These are phyloP conservation scores for Penicillium lividum DNA, from an alignment of 495 filamentous ascomycete genomes.

Conservation along the genomic window DNA sequence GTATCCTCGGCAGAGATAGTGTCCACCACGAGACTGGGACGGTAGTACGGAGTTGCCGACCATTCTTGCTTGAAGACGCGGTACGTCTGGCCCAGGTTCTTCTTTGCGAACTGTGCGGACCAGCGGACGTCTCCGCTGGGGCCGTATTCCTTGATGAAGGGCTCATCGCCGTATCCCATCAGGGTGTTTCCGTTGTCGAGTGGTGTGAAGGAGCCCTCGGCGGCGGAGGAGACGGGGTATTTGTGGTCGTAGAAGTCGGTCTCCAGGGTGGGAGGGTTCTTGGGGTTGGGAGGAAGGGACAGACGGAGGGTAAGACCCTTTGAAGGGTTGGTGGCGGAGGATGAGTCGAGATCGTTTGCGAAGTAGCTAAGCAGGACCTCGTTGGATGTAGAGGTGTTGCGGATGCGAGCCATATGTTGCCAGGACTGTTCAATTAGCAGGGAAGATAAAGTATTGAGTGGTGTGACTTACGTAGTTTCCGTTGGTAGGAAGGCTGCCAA, in stretches of 20 bases:
- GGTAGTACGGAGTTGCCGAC: conserved; percentile 17
- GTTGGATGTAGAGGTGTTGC: conserved; percentile 9
- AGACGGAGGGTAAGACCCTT: conserved; percentile 21
- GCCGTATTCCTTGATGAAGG: conserved; percentile 47
- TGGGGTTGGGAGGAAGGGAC: conserved; percentile 18
- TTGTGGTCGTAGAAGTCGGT: conserved; percentile 21
- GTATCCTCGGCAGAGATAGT: conserved; percentile 4
- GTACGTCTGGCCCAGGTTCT: conserved; percentile 15
- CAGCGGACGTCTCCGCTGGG: conserved; percentile 13
- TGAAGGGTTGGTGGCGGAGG: conserved; percentile 1
- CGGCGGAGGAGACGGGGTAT: conserved; percentile 29
- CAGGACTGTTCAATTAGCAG: conserved; percentile 9
- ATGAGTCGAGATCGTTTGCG: conserved; percentile 18
- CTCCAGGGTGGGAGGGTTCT: conserved; percentile 13
- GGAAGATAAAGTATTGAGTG: not conserved
- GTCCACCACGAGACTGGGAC: conserved; percentile 11
- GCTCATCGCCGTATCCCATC: conserved; percentile 42
- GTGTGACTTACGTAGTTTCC: conserved; percentile 3
- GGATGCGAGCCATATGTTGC: conserved; percentile 15
- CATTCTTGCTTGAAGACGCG: conserved; percentile 20
- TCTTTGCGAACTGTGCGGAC: conserved; percentile 13
- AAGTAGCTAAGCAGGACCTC: conserved; percentile 19
- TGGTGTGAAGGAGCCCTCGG: conserved; percentile 43
- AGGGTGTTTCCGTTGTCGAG: conserved; percentile 40
- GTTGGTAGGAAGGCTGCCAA: conserved; percentile 28